Evolutionary conservation across 139 green algal genomes (phyloP), one percentile per base, ranked within the genome.

Genomic region (Coccomyxa sp.): DNA sequence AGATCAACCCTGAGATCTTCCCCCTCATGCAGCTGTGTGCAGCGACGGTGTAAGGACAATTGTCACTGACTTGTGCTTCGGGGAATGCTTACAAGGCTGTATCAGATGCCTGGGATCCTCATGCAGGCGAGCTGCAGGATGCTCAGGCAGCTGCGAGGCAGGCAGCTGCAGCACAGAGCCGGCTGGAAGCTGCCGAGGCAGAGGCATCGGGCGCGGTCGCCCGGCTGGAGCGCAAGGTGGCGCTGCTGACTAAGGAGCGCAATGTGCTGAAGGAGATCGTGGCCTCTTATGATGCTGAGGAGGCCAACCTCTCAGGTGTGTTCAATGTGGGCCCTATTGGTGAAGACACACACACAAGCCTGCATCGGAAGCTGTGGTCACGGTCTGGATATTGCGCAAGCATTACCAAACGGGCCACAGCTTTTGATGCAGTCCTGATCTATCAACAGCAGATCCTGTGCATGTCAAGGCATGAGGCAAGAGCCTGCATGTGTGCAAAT

Each of bases 211-310:
- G 38, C 5, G 44, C 31, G n/a, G 37, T 82, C 12, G 81, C 82
- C 16, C 74, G 84, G 12, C 38, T 76, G 16, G 79, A 90, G 74
- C 87, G 85, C 39, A 79, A 81, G 40, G 41, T 83, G 27, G 76
- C 58, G 29, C 78, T 92, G 39, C 77, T 91, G 37, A 55, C 36
- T 7, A 80, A 84, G 38, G 87, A 92, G 78, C 73, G 88, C 5
- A 78, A 92, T 14, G 80, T 84, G n/a, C 82, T 92, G 39, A 84
- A 88, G 68, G 39, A 70, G 39, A 77, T 92, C 37, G 37, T 91
- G 58, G 73, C 80, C n/a, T 83, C 73, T 8, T 91, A 92, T 58
- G 82, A 92, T 33, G 84, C 85, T 55, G 87, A 88, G 70, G 82
- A 82, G n/a, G 55, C 33, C 36, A 10, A 54, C 14, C 14, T 58